Percentiles rank a stretch among this genome's conserved stretches.
phyloP scores from a whole-genome alignment of 2,329 filamentous ascomycete genomes.

The Oidium heveae region DNA sequence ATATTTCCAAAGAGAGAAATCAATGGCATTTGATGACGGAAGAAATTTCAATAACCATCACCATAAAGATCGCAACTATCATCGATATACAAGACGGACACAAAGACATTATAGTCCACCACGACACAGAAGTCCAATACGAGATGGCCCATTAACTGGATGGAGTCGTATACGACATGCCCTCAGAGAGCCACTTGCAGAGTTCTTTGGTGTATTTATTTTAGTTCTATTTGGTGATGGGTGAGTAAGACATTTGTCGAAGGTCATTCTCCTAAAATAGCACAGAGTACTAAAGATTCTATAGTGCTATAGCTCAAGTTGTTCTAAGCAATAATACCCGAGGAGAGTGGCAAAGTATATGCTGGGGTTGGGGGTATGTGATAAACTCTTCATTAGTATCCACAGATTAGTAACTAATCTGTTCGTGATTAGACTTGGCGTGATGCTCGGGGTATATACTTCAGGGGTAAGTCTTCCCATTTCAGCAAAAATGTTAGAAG shows the following conservation, averaged over 20 bases:
- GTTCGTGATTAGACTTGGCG: slow-evolving; percentile 25
- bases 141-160: slow-evolving; percentile 3
- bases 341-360: slow-evolving; percentile 11
- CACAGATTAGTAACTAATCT: background rate
- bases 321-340: slow-evolving; percentile 18
- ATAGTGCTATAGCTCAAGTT: slow-evolving; percentile 36
- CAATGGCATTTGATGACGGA: background rate
- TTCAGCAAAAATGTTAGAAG: background rate
- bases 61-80: background rate
- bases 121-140: background rate
- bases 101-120: background rate
- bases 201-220: slow-evolving; percentile 45
- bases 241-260: slow-evolving; percentile 8
- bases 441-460: slow-evolving; percentile 45
- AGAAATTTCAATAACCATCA: background rate
- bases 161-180: slow-evolving; percentile 8
- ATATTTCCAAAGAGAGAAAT: background rate
- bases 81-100: background rate
- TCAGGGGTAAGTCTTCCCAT: slow-evolving; percentile 23
- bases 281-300: slow-evolving; percentile 1
- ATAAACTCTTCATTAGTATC: background rate
- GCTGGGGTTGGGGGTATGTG: slow-evolving; percentile 13
- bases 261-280: background rate
- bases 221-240: slow-evolving; percentile 46
- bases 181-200: slow-evolving; percentile 22